A percentile compares a stretch with the other conserved stretches of the same genome.
These are phyloP conservation scores for Fusarium beomiforme DNA, from an alignment of 2,329 filamentous ascomycete species.

Conservation along the genomic window DNA sequence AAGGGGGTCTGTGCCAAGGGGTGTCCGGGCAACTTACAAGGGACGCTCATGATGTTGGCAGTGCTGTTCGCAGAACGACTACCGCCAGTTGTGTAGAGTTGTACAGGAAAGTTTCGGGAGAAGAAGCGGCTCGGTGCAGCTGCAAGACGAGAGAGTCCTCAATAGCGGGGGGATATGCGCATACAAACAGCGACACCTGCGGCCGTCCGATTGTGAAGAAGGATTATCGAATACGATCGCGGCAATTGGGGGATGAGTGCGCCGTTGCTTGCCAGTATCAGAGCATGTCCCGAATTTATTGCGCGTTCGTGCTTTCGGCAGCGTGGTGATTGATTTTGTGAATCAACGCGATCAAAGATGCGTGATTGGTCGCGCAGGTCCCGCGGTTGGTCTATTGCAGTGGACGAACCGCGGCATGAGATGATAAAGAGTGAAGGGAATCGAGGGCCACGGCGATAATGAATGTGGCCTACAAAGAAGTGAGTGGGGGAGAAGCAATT, in stretches of 20 bases:
- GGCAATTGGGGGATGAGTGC: constrained; percentile 29
- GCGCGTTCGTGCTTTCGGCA: constrained; percentile 6
- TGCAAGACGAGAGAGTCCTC: constrained; percentile 7
- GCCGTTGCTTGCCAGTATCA: constrained; percentile 33
- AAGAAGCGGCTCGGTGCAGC: constrained; percentile 17
- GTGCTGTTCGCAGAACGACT: background rate
- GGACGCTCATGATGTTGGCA: constrained; percentile 39
- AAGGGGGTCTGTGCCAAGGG: constrained; percentile 16
- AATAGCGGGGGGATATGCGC: constrained; percentile 29
- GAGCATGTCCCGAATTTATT: constrained; percentile 31
- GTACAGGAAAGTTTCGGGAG: constrained; percentile 6
- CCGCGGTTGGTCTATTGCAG: constrained; percentile 40
- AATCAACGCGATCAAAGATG: constrained; percentile 40
- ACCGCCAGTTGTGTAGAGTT: constrained; percentile 12
- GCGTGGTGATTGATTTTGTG: constrained; percentile 2
- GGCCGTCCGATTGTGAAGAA: constrained; percentile 15
- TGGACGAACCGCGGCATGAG: constrained; percentile 41
- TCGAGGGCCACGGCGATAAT: background rate
- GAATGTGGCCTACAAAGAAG: background rate
- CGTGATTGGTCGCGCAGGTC: constrained; percentile 38
- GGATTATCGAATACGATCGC: constrained; percentile 28
- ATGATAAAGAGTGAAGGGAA: constrained; percentile 1
- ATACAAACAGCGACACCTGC: constrained; percentile 22
- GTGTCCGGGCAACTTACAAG: constrained; percentile 34
- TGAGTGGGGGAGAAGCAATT: background rate